Base-by-base conservation (phyloP, 2,329 filamentous ascomycete genomes). In the Scytalidium sp. region DNA sequence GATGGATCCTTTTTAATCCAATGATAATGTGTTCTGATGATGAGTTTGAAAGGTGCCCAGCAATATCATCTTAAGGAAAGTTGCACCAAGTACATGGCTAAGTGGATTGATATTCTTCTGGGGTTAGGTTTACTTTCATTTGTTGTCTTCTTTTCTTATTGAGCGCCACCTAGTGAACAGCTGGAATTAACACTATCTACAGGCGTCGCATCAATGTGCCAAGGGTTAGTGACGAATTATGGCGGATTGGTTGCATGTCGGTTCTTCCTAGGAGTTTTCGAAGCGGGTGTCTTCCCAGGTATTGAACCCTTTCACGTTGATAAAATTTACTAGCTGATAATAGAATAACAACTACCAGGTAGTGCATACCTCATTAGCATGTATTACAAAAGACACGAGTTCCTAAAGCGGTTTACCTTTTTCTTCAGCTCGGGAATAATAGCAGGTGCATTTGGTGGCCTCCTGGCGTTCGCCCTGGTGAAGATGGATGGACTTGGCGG, bases 401-500 rank as follows among this genome's bases (percentile, higher is more conserved):
- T 73, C 42, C 73, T 75, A 56, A 67, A 67, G 53, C 71, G 75
- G 48, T 67, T 74, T 54, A 70, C 67, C 47, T 62, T 71, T 42
- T 70, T 74, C 57, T 75, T 73, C 59, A 65, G 64, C 56, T 70
- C 69, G 25, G 69, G 68, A 1, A 62, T 72, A 3, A 56, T 75
- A 10, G 70, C 67, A 6, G 69, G 71, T 19, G 72, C 72, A 5
- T 72, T 75, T 50, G 70, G 70, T 43, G 73, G 72, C 8, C 25
- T 68, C 68, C 65, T 80, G 1, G 76, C 77, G 2, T 78, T 72
- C 43, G 73, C 64, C 2, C 78, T 79, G 47, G 63, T 68, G 11
- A 60, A 69, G 11, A 70, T 79, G 52, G 66, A 74, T 29, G 75
- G 75, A 2, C 60, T 64, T 1, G 59, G 67, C 3, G 70, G 71